A percentile compares a stretch with the other conserved stretches of the same genome.
Evolutionary conservation across 495 filamentous ascomycete genomes (phyloP).

Genomic region (Parathielavia hyrcaniae): DNA sequence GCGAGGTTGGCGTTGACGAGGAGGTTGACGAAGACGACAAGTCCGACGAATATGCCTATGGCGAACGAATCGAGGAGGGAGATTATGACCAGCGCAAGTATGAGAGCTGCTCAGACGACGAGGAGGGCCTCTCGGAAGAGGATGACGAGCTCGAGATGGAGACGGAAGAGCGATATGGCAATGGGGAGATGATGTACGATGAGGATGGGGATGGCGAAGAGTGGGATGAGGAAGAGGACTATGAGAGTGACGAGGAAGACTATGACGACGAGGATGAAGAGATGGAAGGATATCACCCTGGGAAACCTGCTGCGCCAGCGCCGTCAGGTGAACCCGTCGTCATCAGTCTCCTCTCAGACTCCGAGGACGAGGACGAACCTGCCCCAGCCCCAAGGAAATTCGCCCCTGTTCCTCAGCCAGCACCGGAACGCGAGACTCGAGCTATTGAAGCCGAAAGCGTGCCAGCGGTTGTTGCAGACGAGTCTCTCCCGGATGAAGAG

Average conservation of each 20-base stretch:
- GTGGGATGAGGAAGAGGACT: slow-evolving; percentile 27
- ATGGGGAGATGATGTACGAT: slow-evolving; percentile 29
- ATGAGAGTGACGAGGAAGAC: slow-evolving; percentile 20
- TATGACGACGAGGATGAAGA: slow-evolving; percentile 17
- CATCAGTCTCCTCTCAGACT: slow-evolving; percentile 36
- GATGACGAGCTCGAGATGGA: slow-evolving; percentile 30
- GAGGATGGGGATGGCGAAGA: slow-evolving; percentile 22
- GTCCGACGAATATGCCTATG: slow-evolving; percentile 25
- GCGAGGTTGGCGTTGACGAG: slow-evolving; percentile 20
- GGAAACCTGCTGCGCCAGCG: background rate
- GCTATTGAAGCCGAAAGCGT: background rate
- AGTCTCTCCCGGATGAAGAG: background rate
- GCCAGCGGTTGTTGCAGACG: background rate
- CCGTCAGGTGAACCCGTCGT: slow-evolving; percentile 27
- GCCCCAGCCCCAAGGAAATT: slow-evolving; percentile 14
- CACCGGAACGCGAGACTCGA: background rate
- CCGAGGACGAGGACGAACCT: slow-evolving; percentile 31
- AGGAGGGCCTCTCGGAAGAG: slow-evolving; percentile 35
- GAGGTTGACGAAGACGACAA: slow-evolving; percentile 18
- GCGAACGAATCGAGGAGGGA: slow-evolving; percentile 27
- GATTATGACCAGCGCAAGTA: slow-evolving; percentile 33
- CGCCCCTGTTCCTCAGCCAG: background rate
- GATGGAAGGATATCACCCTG: background rate
- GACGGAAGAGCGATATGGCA: slow-evolving; percentile 15
- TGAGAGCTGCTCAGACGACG: slow-evolving; percentile 26